Conservation (phyloP, 2,329 filamentous ascomycete genomes). For the Pyricularia sp. region DNA sequence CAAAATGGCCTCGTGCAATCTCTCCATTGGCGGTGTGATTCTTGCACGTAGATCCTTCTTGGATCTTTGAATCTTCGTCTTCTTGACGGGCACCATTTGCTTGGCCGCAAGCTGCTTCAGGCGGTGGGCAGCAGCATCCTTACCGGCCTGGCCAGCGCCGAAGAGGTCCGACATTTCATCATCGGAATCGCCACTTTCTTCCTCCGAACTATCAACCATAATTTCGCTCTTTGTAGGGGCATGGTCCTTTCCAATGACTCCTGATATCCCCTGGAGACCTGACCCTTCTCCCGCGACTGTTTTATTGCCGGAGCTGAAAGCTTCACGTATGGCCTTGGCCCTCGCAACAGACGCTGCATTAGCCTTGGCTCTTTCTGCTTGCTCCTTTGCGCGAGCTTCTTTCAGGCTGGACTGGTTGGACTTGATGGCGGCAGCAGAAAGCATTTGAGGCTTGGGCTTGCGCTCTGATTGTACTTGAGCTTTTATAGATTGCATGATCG, state of each 20-base stretch:
- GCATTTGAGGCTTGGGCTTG: constrained; percentile 16
- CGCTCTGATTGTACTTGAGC: constrained; percentile 27
- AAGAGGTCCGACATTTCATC: constrained; percentile 43
- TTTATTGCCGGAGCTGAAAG: constrained; percentile 18
- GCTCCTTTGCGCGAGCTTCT: constrained; percentile 64
- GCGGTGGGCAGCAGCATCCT: constrained; percentile 38
- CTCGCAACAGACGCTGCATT: constrained; percentile 64
- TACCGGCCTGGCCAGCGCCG: constrained; percentile 35
- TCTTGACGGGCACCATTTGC: constrained; percentile 65
- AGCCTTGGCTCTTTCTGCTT: constrained; percentile 63
- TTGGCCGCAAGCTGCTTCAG: constrained; percentile 41
- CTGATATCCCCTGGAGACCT: constrained; percentile 59
- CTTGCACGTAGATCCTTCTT: constrained; percentile 91
- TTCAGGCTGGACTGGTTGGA: constrained; percentile 46
- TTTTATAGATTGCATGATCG: constrained; percentile 3
- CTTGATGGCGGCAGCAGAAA: constrained; percentile 1
- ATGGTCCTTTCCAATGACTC: constrained; percentile 71
- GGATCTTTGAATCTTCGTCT: constrained; percentile 69
- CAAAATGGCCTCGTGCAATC: constrained; percentile 76
- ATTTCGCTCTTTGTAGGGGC: constrained; percentile 68
- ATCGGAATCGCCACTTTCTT: constrained; percentile 58
- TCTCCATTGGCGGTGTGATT: constrained; percentile 78
- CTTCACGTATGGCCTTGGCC: constrained; percentile 49
- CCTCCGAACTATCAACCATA: constrained; percentile 80
- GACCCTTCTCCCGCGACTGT: constrained; percentile 69